A percentile compares a stretch with the other conserved stretches of the same genome.
phyloP scores from a whole-genome alignment of 179 eudicot species.

The Pouteria campechiana region DNA sequence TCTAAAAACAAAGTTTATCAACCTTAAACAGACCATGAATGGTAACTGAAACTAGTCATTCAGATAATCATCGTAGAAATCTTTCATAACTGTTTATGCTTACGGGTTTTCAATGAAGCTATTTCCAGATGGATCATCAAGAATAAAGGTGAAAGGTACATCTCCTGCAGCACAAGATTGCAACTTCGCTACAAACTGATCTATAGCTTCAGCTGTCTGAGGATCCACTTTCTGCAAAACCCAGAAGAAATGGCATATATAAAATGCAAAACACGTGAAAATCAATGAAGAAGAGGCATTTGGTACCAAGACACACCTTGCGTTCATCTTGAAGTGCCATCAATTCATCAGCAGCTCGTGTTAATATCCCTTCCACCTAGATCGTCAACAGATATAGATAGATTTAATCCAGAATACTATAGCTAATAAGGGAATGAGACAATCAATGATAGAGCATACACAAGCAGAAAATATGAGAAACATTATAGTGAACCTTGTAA shows the following conservation, averaged over 20 bases:
- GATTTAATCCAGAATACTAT: neutral
- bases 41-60: no score
- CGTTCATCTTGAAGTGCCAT: conserved; percentile 89
- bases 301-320: conserved; percentile 35
- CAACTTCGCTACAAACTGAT: conserved; percentile 56
- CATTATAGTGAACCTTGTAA: no score
- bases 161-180: conserved; percentile 64
- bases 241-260: conserved; percentile 1
- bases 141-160: conserved; percentile 60
- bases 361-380: conserved; percentile 80
- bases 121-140: conserved; percentile 97
- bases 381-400: conserved; percentile 1
- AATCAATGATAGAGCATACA: no score
- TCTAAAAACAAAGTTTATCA: no score
- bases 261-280: neutral
- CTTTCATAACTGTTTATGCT: no score
- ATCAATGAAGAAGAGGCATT: neutral
- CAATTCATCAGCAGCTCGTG: conserved; percentile 74
- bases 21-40: no score
- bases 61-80: no score
- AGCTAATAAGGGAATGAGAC: neutral
- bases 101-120: conserved; percentile 94
- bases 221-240: conserved; percentile 79
- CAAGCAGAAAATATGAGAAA: neutral
- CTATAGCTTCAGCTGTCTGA: conserved; percentile 84